Percentiles rank a stretch among this genome's conserved stretches.
Evolutionary conservation across 108 stramenopile genomes (phyloP).

Genomic region (Cyclotella distinguenda): DNA sequence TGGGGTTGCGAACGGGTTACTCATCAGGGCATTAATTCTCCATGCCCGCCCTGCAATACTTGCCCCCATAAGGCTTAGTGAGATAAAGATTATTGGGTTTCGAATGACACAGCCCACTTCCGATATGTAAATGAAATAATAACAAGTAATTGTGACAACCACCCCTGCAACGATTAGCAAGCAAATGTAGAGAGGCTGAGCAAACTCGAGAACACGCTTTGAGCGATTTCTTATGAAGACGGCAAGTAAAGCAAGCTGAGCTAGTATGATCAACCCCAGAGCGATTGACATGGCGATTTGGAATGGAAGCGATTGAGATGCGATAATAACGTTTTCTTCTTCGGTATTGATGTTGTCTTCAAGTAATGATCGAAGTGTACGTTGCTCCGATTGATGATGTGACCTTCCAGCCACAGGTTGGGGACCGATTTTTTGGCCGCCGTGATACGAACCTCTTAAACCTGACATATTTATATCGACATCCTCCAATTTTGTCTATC

Average conservation of each 20-base stretch:
- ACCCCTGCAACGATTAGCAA: slow-evolving; percentile 19
- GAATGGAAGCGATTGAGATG: slow-evolving; percentile 15
- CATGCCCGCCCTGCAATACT: slow-evolving; percentile 34
- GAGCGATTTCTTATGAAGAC: slow-evolving; percentile 21
- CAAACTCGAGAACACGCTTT: slow-evolving; percentile 33
- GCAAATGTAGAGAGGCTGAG: slow-evolving; percentile 22
- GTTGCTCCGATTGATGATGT: too few relatives aligned
- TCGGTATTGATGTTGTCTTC: too few relatives aligned
- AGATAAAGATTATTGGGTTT: slow-evolving; percentile 30
- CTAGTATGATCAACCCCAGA: slow-evolving; percentile 12
- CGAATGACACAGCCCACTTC: slow-evolving; percentile 24
- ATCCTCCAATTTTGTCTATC: too few relatives aligned
- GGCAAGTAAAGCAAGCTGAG: slow-evolving; percentile 11
- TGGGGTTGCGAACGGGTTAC: slow-evolving; percentile 27
- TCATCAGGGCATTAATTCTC: slow-evolving; percentile 31
- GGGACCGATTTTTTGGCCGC: too few relatives aligned
- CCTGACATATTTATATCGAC: too few relatives aligned
- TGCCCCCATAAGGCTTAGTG: slow-evolving; percentile 29
- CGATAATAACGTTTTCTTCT: too few relatives aligned
- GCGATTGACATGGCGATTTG: slow-evolving; percentile 23
- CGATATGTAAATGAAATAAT: slow-evolving; percentile 18
- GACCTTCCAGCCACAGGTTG: too few relatives aligned
- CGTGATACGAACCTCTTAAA: too few relatives aligned
- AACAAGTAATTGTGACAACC: slow-evolving; percentile 17
- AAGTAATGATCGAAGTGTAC: too few relatives aligned